Evolutionary conservation across 805 yeast genomes (phyloP), one percentile per base, ranked within the genome.

Genomic region (Kluyveromyces aestuarii): DNA sequence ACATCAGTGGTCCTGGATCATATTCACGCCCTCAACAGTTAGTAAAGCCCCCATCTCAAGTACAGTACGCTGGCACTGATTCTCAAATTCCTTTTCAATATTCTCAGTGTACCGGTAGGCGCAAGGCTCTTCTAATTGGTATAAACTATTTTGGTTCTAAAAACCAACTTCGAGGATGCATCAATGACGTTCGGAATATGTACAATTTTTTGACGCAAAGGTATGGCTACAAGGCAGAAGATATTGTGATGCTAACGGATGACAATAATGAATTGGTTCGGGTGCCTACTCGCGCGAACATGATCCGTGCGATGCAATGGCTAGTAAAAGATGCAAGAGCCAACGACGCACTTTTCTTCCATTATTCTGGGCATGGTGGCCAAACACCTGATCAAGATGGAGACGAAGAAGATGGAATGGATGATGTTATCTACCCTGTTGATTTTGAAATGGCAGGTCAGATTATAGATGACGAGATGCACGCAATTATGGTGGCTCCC

Each of bases 331-430:
- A 73, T 52, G 93, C 95, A 0, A 71, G 69, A 55, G 82, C 93
- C 14, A 85, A 87, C 56, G 95, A 87, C 66, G 77, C 88, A 8
- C 65, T 87, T 45, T 81, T 87, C 56, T 79, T 87, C 73, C 95
- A 87, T 63, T 87, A 82, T 61, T 84, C 93, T 0, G 93, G 96
- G 8, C 96, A 87, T 61, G 96, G 96, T 30, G 88, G 93, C 2
- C 84, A 81, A 59, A 77, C 80, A 5, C 66, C 71, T 43, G 95
- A 87, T 62, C 60, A 68, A 35, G 79, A 81, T 57, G 88, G 88
- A 21, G 93, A 84, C 59, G 91, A 84, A 58, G 86, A 75, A 17
- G 85, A 81, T 56, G 88, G 88, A 0, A 74, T 70, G 58, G 90
- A 84, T 63, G 87, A 82, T 59, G 80, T 79, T 6, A 80, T 84